A percentile compares a stretch with the other conserved stretches of the same genome.
phyloP scores from a whole-genome alignment of 2,329 filamentous ascomycete genomes.

The Diaporthe velutina region DNA sequence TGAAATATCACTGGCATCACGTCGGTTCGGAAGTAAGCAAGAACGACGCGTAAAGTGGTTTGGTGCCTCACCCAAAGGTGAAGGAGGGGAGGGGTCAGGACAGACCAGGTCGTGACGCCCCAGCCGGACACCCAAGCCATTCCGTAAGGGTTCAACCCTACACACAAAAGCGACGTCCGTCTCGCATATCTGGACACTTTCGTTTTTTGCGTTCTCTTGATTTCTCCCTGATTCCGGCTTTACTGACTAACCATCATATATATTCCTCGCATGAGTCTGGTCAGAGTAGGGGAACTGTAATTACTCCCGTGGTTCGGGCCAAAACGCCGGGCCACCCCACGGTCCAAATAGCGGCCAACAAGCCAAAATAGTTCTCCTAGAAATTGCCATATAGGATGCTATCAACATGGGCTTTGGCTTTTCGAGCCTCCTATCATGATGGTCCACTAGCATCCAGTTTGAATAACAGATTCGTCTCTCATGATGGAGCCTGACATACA shows the following conservation, averaged over 20 bases:
- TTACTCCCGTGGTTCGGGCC: background rate
- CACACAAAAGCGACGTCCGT: background rate
- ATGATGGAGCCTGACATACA: background rate
- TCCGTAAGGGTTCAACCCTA: background rate
- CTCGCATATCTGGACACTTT: background rate
- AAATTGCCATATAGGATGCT: background rate
- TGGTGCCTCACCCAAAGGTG: conserved; percentile 17
- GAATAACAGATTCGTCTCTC: background rate
- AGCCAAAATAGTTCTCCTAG: too few relatives aligned
- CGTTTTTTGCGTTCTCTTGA: background rate
- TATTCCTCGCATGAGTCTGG: too few relatives aligned
- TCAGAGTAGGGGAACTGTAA: background rate
- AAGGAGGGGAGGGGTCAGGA: background rate
- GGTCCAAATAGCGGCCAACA: background rate
- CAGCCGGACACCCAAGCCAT: background rate
- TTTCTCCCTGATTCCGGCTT: background rate
- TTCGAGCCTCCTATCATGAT: background rate
- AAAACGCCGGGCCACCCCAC: background rate
- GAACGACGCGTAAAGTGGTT: conserved; percentile 38
- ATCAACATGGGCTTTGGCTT: background rate
- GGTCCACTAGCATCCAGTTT: background rate
- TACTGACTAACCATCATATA: too few relatives aligned
- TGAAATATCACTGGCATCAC: background rate
- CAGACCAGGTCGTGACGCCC: background rate
- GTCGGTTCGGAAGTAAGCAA: background rate